Percentiles rank a stretch among this genome's conserved stretches.
phyloP scores from a whole-genome alignment of 352 stramenopile genomes.

The Globisporangium abappressorium region DNA sequence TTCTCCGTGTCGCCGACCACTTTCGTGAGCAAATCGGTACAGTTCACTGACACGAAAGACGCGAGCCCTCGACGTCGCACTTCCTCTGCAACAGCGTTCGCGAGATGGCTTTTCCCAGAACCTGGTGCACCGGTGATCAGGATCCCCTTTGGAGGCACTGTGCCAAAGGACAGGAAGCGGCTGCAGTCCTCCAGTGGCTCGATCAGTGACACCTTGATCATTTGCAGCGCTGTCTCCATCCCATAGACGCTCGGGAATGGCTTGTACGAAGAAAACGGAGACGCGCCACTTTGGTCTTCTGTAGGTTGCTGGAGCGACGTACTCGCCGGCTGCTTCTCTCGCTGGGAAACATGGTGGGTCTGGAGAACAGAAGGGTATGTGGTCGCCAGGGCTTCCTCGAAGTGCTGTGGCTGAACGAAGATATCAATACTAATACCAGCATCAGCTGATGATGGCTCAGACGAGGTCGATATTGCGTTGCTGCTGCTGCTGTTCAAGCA shows the following conservation, averaged over 20 bases:
- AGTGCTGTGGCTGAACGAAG: constrained; percentile 33
- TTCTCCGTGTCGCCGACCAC: constrained; percentile 90
- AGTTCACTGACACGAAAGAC: constrained; percentile 87
- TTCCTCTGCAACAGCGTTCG: constrained; percentile 58
- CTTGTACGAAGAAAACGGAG: not conserved
- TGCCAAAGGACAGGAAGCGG: constrained; percentile 96
- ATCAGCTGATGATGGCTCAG: constrained; percentile 1
- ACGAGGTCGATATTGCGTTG: not conserved
- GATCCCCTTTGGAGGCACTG: constrained; percentile 95
- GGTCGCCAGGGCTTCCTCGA: constrained; percentile 86
- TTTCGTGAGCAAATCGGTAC: constrained; percentile 88
- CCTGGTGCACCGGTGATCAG: constrained; percentile 98
- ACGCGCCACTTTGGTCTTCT: not conserved
- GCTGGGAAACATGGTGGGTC: constrained; percentile 91
- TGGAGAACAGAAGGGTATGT: constrained; percentile 96
- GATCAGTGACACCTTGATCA: constrained; percentile 95
- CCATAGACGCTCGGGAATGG: constrained; percentile 92
- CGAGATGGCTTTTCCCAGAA: constrained; percentile 98
- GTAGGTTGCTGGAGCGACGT: constrained; percentile 28
- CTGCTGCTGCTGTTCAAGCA: constrained; percentile 38
- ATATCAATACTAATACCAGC: not conserved
- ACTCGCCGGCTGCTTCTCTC: constrained; percentile 29
- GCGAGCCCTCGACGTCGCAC: constrained; percentile 57
- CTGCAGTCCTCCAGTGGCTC: constrained; percentile 96
- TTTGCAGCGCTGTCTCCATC: constrained; percentile 95